phyloP scores from a whole-genome alignment of 208 protist species.

The Leishmania amazonensis region DNA sequence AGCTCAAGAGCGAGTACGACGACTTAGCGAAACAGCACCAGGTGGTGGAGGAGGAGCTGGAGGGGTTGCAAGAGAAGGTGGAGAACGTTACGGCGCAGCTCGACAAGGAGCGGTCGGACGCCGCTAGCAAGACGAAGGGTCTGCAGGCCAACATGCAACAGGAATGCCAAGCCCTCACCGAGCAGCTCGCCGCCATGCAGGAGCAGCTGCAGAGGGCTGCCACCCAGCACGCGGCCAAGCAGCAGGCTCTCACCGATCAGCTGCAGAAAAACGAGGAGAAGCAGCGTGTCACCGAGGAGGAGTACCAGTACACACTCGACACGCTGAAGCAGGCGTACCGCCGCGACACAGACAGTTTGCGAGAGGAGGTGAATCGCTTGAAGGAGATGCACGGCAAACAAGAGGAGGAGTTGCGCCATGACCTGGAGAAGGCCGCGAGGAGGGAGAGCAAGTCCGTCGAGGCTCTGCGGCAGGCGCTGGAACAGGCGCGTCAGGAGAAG shows the following conservation, averaged over 20 bases:
- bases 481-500: slow-evolving; percentile 62
- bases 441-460: slow-evolving; percentile 55
- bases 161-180: slow-evolving; percentile 40
- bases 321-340: slow-evolving; percentile 51
- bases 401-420: slow-evolving; percentile 38
- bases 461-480: slow-evolving; percentile 56
- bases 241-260: slow-evolving; percentile 61
- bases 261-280: slow-evolving; percentile 51
- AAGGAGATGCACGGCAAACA: slow-evolving; percentile 40
- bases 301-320: slow-evolving; percentile 43
- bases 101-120: slow-evolving; percentile 49
- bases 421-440: slow-evolving; percentile 48
- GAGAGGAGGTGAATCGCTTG: slow-evolving; percentile 42
- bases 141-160: slow-evolving; percentile 38
- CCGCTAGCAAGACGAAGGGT: slow-evolving; percentile 46
- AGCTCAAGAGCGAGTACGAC: slow-evolving; percentile 54
- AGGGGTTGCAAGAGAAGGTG: slow-evolving; percentile 40
- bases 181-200: slow-evolving; percentile 51
- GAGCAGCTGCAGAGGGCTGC: slow-evolving; percentile 50
- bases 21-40: slow-evolving; percentile 47
- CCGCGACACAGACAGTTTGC: slow-evolving; percentile 44
- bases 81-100: slow-evolving; percentile 42
- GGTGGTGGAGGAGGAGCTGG: slow-evolving; percentile 30
- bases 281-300: slow-evolving; percentile 47
- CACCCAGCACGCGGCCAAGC: slow-evolving; percentile 33